A percentile compares a stretch with the other conserved stretches of the same genome.
These are phyloP conservation scores for Diaporthe vexans DNA, from an alignment of 2,329 filamentous ascomycete genomes.

Conservation along the genomic window DNA sequence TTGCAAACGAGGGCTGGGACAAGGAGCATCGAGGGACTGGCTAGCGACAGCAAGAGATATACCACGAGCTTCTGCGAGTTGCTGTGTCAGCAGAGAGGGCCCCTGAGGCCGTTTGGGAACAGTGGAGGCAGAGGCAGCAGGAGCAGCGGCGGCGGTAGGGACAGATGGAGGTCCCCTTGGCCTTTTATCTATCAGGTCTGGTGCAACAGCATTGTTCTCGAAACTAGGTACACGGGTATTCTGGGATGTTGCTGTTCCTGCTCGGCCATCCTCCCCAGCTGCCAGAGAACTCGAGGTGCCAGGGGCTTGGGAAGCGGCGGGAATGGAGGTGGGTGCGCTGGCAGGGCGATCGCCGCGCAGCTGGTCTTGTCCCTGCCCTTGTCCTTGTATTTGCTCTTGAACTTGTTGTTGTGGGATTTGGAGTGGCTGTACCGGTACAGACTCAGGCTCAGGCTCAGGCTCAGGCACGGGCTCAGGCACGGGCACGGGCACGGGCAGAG, in stretches of 20 bases:
- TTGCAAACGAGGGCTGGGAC: slow-evolving; percentile 39
- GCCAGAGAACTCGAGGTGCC: slow-evolving; percentile 35
- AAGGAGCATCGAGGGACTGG: slow-evolving; percentile 36
- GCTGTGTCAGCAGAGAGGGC: slow-evolving; percentile 70
- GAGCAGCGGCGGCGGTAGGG: slow-evolving; percentile 27
- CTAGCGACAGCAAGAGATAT: slow-evolving; percentile 52
- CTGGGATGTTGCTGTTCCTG: slow-evolving; percentile 38
- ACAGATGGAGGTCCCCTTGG: slow-evolving; percentile 38
- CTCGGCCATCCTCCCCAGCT: slow-evolving; percentile 33
- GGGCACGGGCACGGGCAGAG: background rate
- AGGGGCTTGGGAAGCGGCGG: slow-evolving; percentile 29
- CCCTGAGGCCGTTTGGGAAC: slow-evolving; percentile 61
- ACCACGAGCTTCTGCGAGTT: slow-evolving; percentile 70
- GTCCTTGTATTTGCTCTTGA: slow-evolving; percentile 8
- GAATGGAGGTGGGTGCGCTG: slow-evolving; percentile 4
- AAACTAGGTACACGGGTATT: slow-evolving; percentile 41
- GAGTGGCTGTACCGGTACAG: slow-evolving; percentile 28
- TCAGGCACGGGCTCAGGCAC: slow-evolving; percentile 22
- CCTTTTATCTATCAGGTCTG: slow-evolving; percentile 42
- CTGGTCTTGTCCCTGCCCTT: slow-evolving; percentile 25
- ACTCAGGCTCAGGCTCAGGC: slow-evolving; percentile 20
- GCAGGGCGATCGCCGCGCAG: slow-evolving; percentile 18
- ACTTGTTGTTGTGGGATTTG: slow-evolving; percentile 16
- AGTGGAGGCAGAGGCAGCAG: slow-evolving; percentile 47
- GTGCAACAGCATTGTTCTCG: slow-evolving; percentile 41